phyloP scores from a whole-genome alignment of 129 eudicot species.

The Chrysanthemum seticuspe region DNA sequence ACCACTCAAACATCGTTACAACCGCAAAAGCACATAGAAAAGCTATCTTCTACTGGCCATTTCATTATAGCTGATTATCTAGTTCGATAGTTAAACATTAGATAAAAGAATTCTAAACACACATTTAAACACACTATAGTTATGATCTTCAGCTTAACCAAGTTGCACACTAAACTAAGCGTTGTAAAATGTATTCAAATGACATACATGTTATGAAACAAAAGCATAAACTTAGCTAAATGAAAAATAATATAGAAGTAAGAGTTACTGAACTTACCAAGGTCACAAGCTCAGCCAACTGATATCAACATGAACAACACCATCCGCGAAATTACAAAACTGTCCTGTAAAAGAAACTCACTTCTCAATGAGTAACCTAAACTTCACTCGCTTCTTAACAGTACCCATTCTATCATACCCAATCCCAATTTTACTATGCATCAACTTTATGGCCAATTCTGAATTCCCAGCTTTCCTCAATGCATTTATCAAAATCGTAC shows the following conservation, averaged over 20 bases:
- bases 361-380: conserved; percentile 52
- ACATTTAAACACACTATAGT: no score
- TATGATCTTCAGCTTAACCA: no score
- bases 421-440: conserved; percentile 93
- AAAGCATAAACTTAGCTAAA: neutral
- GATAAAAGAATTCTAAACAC: no score
- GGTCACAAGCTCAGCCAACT: neutral
- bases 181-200: no score
- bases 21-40: no score
- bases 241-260: neutral
- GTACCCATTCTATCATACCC: conserved; percentile 88
- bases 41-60: no score
- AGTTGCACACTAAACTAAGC: no score
- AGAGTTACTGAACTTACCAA: neutral
- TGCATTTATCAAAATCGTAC: conserved; percentile 83
- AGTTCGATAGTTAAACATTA: no score
- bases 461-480: conserved; percentile 88
- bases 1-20: no score
- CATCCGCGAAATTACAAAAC: neutral
- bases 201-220: no score
- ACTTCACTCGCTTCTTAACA: conserved; percentile 77
- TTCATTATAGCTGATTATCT: no score
- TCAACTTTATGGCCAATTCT: conserved; percentile 80
- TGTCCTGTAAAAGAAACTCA: conserved; percentile 24
- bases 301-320: neutral